These are phyloP conservation scores for Ilex paraguariensis DNA, from an alignment of 305 asterid genomes.

Conservation along the genomic window DNA sequence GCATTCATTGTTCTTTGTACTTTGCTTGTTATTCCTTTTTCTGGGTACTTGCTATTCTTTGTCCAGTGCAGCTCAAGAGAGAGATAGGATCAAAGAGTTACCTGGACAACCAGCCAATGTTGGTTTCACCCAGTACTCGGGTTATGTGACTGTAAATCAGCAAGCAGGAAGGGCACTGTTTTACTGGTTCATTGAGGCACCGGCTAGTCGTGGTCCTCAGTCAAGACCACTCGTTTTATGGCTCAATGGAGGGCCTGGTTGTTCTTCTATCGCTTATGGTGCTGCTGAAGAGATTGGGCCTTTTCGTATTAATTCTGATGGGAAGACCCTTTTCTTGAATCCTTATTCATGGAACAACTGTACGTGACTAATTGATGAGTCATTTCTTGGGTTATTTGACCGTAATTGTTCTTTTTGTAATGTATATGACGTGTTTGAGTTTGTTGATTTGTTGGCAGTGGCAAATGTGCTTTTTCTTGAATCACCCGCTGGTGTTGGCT, in stretches of 20 bases:
- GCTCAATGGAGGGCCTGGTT: constrained; percentile 99
- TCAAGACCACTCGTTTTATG: constrained; percentile 51
- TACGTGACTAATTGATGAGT: constrained; percentile 22
- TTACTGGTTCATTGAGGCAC: constrained; percentile 90
- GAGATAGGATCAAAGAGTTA: constrained; percentile 59
- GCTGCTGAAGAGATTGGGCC: constrained; percentile 97
- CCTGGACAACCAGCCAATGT: constrained; percentile 85
- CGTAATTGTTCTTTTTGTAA: not conserved
- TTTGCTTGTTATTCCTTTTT: constrained; percentile 34
- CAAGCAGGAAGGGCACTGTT: constrained; percentile 78
- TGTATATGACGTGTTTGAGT: not conserved
- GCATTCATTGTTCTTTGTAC: constrained; percentile 15
- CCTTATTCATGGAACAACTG: constrained; percentile 93
- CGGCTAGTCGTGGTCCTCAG: constrained; percentile 45
- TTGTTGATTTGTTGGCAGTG: constrained; percentile 45
- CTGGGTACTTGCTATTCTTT: constrained; percentile 42
- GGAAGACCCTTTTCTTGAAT: constrained; percentile 69
- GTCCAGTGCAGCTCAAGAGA: constrained; percentile 51
- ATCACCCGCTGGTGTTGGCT: constrained; percentile 96
- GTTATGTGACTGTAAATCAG: constrained; percentile 73
- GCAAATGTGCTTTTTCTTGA: constrained; percentile 85
- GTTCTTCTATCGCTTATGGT: constrained; percentile 97
- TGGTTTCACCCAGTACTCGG: constrained; percentile 74
- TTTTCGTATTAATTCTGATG: constrained; percentile 73
- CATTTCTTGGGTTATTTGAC: not conserved